These are phyloP conservation scores for Tetrapisispora namnaoensis DNA, from an alignment of 805 yeast species.

Conservation along the genomic window DNA sequence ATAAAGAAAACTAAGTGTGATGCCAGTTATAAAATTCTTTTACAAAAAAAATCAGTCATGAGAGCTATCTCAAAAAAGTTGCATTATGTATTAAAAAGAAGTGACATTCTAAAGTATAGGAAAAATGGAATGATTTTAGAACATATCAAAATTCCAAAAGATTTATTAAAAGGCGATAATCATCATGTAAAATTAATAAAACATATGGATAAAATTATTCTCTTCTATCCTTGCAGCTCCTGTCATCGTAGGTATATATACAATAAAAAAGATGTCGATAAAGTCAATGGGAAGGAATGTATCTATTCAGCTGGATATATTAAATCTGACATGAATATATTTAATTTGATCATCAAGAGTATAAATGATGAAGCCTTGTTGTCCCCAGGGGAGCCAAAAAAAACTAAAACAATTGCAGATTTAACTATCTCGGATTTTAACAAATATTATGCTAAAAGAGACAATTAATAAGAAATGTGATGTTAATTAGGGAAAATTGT, in stretches of 20 bases:
- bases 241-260: constrained; percentile 29
- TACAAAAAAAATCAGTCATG: constrained; percentile 18
- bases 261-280: constrained; percentile 3
- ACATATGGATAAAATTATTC: constrained; percentile 31
- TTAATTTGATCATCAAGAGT: constrained; percentile 9
- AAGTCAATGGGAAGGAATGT: constrained; percentile 35
- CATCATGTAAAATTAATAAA: constrained; percentile 10
- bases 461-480: neutral
- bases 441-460: neutral
- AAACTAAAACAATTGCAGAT: neutral
- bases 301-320: constrained; percentile 57
- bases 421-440: neutral
- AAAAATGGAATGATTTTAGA: neutral
- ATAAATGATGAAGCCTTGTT: neutral
- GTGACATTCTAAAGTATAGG: constrained; percentile 7
- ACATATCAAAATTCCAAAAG: constrained; percentile 1
- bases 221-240: constrained; percentile 46
- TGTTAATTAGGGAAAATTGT: neutral
- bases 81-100: constrained; percentile 12
- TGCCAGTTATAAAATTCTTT: constrained; percentile 44
- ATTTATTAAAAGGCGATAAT: neutral
- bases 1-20: constrained; percentile 64
- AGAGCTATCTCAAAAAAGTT: constrained; percentile 13
- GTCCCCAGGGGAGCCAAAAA: too few species aligned
- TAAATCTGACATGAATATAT: constrained; percentile 42